Evolutionary conservation across 2,329 filamentous ascomycete species (phyloP), one percentile per base, ranked within the genome.

Genomic region (Neofusicoccum ribis): DNA sequence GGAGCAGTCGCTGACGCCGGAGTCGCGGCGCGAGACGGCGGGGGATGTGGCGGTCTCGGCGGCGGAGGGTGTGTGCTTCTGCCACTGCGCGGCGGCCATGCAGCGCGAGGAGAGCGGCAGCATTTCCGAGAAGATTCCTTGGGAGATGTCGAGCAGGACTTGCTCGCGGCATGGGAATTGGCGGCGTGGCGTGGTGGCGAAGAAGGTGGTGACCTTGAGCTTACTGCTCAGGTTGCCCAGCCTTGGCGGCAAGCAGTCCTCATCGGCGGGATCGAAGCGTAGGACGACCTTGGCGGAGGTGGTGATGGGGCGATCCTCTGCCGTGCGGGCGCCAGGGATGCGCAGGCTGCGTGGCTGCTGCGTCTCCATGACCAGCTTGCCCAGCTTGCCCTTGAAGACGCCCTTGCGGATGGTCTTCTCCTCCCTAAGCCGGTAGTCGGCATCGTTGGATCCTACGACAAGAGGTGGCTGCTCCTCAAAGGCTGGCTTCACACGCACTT

Each of bases 361-460:
- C 0, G 86, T 83, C 64, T 85, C 81, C 54, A 86, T 84, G 12
- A 83, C 82, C 27, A 90, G 70, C 2, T 82, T 84, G 14, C 88
- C 88, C 3, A 86, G 76, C 70, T 84, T 87, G 67, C 76, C 83
- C 69, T 88, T 83, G 68, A 89, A 83, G 8, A 87, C 66, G 3
- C 87, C 86, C 69, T 87, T 88, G 68, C 81, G 84, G 65, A 90
- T 81, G 14, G 77, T 80, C 75, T 88, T 89, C 72, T 88, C 86
- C 70, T 82, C 83, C 49, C 84, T 83, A 44, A 85, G 73, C 60
- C 80, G 79, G 72, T 87, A 88, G 43, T 83, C 80, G 43, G 78
- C 73, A 47, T 79, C 76, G 39, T 79, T 78, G 31, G 79, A 73
- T 12, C 83, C 81, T 20, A 81, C 74, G 56, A 83, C 79, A 46